Base-by-base conservation (phyloP, 345 rosid genomes). In the Arabidopsis thaliana region DNA sequence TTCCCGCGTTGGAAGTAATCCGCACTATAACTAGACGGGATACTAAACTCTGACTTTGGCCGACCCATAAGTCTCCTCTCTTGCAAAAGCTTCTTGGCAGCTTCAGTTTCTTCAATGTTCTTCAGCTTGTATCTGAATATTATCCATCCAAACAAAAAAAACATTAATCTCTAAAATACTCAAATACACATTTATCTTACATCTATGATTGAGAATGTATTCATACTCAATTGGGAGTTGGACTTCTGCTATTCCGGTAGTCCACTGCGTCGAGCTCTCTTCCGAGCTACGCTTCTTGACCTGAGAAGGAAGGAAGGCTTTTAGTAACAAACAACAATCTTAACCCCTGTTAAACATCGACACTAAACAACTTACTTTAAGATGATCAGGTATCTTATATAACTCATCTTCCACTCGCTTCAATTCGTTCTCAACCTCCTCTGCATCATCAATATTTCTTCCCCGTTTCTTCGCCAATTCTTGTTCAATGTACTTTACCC, bases 221-320 rank as follows among this genome's bases (percentile, higher is more conserved):
- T 81, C 65, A 61, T 90, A 95, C 98, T 95, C 99, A 36, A 95
- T 89, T 1, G 99, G 99, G 11, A 95, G 91, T 79, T 92, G 98
- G 79, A 95, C 75, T 86, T 95, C 99, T 7, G 98, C 99, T 67
- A 95, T 95, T 71, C 99, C 98, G 4, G 99, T 95, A 33, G 98
- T 95, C 99, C 99, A 92, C 82, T 92, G 97, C 1, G 99, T 95
- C 24, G 99, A 95, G 78, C 99, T 93, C 84, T 95, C 99, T 76
- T 92, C 96, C 3, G 98, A 87, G 73, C 88, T 92, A 45, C 97
- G 85, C 76, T 71, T 85, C 83, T 92, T 92, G 73, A 92, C 98
- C 98, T 91, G 86, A 66, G 66, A 57, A 10, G 51, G 49, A 52
- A 8, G 49, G 44, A 8, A 23, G 53, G 16, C 66, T 33, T 41